Evolutionary conservation across 2,329 filamentous ascomycete genomes (phyloP), one percentile per base, ranked within the genome.

Genomic region (Fusarium sp.): DNA sequence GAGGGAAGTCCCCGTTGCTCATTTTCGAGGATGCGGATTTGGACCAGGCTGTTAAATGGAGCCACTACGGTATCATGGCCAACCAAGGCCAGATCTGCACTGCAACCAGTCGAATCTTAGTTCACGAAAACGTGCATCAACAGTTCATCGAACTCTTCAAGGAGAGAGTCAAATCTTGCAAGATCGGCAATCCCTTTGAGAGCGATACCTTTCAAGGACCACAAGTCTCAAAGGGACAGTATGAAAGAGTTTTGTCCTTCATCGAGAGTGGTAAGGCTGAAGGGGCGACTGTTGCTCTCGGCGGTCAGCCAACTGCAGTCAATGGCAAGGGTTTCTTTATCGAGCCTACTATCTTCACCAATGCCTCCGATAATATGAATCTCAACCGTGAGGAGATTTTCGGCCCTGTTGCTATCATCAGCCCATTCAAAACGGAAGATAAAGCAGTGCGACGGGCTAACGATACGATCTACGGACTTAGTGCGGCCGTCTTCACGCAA

Each of bases 171-270:
- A 69, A 67, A 35, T 88, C 40, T 91, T 88, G 9, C 74, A 88
- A 90, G 57, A 86, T 94, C 12, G 93, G 93, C 62, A 89, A 94
- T 77, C 92, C 92, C 0, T 94, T 94, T 80, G 86, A 87, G 9
- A 88, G 91, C 73, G 85, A 84, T 42, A 94, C 92, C 1, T 93
- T 91, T 83, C 92, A 94, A 77, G 93, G 93, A 1, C 93, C 93
- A 0, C 92, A 94, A 78, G 88, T 94, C 49, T 92, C 91, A 7
- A 91, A 91, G 79, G 81, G 85, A 10, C 93, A 94, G 79, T 93
- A 92, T 76, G 91, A 94, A 54, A 86, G 89, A 46, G 88, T 96
- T 5, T 84, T 95, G 35, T 86, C 86, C 1, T 96, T 92, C 79
- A 90, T 95, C 50, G 88, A 94, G 60, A 79, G 86, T 8, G 93